Evolutionary conservation across 2,329 filamentous ascomycete genomes (phyloP).

Genomic region (Coniochaeta ligniaria): DNA sequence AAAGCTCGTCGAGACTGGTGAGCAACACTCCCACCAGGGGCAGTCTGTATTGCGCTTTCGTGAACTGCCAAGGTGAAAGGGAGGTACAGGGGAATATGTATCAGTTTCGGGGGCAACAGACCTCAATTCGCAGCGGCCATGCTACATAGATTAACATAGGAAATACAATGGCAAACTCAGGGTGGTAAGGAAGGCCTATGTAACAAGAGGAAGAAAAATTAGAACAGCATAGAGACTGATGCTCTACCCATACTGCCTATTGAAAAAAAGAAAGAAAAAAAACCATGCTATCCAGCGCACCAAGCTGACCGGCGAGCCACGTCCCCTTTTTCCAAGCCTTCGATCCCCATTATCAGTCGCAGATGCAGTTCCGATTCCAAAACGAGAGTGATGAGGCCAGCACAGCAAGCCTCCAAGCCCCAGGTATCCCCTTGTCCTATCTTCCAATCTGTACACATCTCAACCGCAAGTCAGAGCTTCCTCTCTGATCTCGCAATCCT

Average conservation of each 20-base stretch:
- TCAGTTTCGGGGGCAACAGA: not conserved
- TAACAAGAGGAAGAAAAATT: not conserved
- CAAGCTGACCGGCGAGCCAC: not conserved
- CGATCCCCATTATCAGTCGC: not conserved
- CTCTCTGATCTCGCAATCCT: conserved; percentile 5
- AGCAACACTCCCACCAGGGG: too few species aligned
- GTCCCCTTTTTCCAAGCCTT: not conserved
- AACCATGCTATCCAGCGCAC: not conserved
- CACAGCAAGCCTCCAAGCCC: not conserved
- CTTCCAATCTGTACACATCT: not conserved
- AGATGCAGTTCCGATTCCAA: not conserved
- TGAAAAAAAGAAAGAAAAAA: not conserved
- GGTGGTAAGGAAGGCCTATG: not conserved
- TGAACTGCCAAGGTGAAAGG: not conserved
- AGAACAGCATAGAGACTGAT: not conserved
- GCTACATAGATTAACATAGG: not conserved
- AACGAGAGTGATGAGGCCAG: not conserved
- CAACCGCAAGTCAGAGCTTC: not conserved
- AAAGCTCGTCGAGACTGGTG: too few species aligned
- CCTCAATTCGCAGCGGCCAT: not conserved
- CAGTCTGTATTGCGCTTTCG: too few species aligned
- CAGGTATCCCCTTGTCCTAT: not conserved
- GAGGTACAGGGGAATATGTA: not conserved
- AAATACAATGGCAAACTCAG: not conserved
- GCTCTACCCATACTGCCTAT: not conserved